These are phyloP conservation scores for Starmera dryadoides DNA, from an alignment of 805 yeast species.

Conservation along the genomic window DNA sequence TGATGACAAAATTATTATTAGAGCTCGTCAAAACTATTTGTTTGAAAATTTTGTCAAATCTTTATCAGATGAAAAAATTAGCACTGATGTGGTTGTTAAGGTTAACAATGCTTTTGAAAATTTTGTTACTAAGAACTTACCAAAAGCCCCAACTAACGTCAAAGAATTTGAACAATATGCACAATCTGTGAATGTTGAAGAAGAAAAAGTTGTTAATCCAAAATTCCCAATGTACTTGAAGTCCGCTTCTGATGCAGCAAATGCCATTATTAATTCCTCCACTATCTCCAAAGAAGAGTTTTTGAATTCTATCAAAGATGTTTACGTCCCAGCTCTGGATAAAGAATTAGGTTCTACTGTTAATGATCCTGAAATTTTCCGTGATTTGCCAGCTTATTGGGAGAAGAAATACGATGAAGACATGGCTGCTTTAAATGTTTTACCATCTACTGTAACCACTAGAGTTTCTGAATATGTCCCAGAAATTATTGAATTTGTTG, in stretches of 20 bases:
- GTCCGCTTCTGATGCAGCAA: constrained; percentile 48
- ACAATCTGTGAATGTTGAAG: constrained; percentile 37
- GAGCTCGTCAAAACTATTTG: constrained; percentile 85
- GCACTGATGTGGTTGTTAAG: constrained; percentile 29
- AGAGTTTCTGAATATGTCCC: constrained; percentile 95
- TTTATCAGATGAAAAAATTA: constrained; percentile 17
- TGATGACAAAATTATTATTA: constrained; percentile 91
- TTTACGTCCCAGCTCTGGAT: constrained; percentile 70
- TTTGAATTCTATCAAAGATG: constrained; percentile 56
- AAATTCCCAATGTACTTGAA: constrained; percentile 79
- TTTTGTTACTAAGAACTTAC: constrained; percentile 50
- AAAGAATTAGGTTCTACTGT: constrained; percentile 64
- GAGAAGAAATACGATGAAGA: constrained; percentile 79
- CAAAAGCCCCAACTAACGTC: constrained; percentile 27
- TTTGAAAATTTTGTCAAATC: constrained; percentile 50
- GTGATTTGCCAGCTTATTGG: constrained; percentile 81
- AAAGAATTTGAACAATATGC: constrained; percentile 47
- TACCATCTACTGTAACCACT: constrained; percentile 80
- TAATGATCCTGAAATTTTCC: constrained; percentile 79
- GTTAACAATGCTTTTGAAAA: constrained; percentile 35
- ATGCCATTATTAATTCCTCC: constrained; percentile 30
- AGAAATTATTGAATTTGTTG: constrained; percentile 77
- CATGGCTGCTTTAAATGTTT: constrained; percentile 78
- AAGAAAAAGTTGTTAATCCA: constrained; percentile 53
- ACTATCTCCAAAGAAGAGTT: constrained; percentile 27